Conservation (phyloP, 495 filamentous ascomycete genomes). For the Collariella sp. region DNA sequence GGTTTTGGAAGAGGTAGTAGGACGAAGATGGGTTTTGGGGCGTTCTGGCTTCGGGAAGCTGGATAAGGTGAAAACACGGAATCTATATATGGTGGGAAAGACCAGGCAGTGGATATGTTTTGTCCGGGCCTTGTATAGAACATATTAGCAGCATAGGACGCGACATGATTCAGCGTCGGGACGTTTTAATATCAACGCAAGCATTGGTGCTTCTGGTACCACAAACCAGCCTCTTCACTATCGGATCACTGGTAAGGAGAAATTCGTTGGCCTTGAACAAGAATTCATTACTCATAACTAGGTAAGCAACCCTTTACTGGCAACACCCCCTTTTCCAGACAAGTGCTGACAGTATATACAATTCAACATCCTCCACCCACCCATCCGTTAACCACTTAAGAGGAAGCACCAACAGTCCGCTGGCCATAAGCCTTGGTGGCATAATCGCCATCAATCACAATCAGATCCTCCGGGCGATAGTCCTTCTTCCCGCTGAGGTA, state of each 20-base stretch:
- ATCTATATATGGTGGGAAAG: background rate
- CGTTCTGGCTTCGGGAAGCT: background rate
- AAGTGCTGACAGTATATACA: background rate
- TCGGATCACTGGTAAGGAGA: too few relatives aligned
- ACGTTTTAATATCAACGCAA: background rate
- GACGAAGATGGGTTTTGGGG: constrained; percentile 2
- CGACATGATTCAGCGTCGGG: constrained; percentile 3
- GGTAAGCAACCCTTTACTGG: background rate
- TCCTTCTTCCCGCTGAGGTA: constrained; percentile 83
- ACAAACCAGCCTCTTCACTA: background rate
- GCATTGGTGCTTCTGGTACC: background rate
- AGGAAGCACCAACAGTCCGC: constrained; percentile 39
- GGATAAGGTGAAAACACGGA: too few relatives aligned
- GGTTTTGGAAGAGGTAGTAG: constrained; percentile 40
- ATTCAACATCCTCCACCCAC: background rate
- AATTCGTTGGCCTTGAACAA: too few relatives aligned
- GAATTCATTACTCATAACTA: constrained; percentile 3
- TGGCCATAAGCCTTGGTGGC: constrained; percentile 93
- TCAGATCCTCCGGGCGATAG: constrained; percentile 86
- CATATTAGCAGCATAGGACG: background rate
- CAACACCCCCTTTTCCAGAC: background rate
- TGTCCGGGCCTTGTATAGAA: background rate
- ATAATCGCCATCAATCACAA: constrained; percentile 86
- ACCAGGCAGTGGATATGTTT: background rate
- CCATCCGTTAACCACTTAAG: background rate